Percentiles rank a stretch among this genome's conserved stretches.
These are phyloP conservation scores for Musa troglodytarum DNA, from an alignment of 176 grass and related monocot genomes.

Conservation along the genomic window DNA sequence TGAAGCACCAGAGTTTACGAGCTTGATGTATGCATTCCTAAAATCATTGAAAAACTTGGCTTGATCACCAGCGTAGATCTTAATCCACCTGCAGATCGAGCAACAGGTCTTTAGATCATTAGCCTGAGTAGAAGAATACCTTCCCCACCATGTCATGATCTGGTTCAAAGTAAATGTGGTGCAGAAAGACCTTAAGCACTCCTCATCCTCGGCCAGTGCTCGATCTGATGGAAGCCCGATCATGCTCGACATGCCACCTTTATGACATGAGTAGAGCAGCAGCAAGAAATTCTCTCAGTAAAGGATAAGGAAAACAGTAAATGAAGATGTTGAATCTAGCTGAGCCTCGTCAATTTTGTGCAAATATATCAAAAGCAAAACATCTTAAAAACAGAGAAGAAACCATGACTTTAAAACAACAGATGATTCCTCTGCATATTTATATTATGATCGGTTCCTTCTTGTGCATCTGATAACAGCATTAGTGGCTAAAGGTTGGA, in stretches of 20 bases:
- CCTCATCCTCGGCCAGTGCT: conserved; percentile 69
- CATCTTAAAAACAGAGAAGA: no score
- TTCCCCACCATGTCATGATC: background rate
- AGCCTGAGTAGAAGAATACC: background rate
- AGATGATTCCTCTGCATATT: no score
- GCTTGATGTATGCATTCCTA: conserved; percentile 64
- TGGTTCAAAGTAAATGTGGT: background rate
- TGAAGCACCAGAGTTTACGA: conserved; percentile 57
- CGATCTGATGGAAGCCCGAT: conserved; percentile 67
- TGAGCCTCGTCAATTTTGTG: no score
- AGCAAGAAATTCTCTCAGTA: background rate
- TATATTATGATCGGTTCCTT: no score
- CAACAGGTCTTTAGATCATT: background rate
- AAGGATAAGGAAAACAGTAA: background rate
- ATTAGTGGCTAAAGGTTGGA: no score
- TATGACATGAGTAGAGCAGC: conserved; percentile 7
- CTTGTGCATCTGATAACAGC: no score
- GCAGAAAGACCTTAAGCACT: conserved; percentile 63
- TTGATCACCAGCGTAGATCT: conserved; percentile 63
- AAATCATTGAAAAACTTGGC: conserved; percentile 67
- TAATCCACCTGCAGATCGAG: conserved; percentile 63
- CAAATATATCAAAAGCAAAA: no score
- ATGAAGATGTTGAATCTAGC: background rate
- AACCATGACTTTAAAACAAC: no score
- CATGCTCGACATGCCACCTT: conserved; percentile 73